Percentiles rank a stretch among this genome's conserved stretches.
These are phyloP conservation scores for Monosporascus ibericus DNA, from an alignment of 2,329 filamentous ascomycete genomes.

Conservation along the genomic window DNA sequence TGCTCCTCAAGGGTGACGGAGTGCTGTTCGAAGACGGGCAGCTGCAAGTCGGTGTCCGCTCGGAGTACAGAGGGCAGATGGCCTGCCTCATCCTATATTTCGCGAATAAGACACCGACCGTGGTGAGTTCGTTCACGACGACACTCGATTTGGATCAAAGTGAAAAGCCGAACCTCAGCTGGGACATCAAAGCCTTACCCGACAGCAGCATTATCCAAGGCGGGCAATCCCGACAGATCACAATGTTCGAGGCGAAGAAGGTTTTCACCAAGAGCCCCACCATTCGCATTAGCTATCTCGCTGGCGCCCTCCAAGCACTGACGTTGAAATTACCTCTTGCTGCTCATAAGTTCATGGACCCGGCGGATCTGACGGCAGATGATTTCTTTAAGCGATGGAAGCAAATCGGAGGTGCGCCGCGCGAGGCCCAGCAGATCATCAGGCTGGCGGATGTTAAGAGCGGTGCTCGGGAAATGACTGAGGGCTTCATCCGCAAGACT, in stretches of 20 bases:
- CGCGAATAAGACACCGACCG: constrained; percentile 81
- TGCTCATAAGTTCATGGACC: constrained; percentile 95
- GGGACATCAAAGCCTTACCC: constrained; percentile 83
- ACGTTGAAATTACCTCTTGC: constrained; percentile 85
- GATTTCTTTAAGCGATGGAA: constrained; percentile 99
- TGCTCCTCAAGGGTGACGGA: constrained; percentile 76
- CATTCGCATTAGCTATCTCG: constrained; percentile 88
- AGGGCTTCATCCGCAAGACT: constrained; percentile 63
- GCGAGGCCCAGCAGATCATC: constrained; percentile 87
- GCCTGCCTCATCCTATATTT: constrained; percentile 95
- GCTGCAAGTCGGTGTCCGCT: constrained; percentile 84
- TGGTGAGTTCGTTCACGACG: constrained; percentile 88
- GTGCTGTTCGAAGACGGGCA: constrained; percentile 93
- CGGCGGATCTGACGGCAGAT: constrained; percentile 76
- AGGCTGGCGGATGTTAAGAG: constrained; percentile 51
- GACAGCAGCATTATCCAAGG: constrained; percentile 72
- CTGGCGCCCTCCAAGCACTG: constrained; percentile 85
- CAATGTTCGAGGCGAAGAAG: constrained; percentile 84
- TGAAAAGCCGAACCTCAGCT: constrained; percentile 63
- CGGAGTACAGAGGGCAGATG: constrained; percentile 92
- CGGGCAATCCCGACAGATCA: constrained; percentile 82
- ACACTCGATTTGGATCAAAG: constrained; percentile 74
- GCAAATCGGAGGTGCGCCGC: constrained; percentile 83
- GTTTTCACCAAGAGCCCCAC: constrained; percentile 83
- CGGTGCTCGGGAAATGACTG: constrained; percentile 58